phyloP scores from a whole-genome alignment of 345 rosid genomes.

The Arabis hirsuta region DNA sequence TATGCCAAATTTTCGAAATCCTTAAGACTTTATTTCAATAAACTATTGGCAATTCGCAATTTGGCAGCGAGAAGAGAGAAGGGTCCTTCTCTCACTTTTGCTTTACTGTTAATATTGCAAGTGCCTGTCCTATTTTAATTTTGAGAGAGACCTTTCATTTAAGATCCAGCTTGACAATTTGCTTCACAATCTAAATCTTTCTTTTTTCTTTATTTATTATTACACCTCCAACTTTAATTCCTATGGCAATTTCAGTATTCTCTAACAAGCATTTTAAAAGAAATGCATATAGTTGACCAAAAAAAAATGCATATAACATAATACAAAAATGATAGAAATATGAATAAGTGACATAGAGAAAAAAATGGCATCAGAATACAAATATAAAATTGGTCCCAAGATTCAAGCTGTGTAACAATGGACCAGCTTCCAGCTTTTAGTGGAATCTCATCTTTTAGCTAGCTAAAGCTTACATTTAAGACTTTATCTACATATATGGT shows the following conservation, averaged over 20 bases:
- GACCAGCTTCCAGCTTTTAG: constrained; percentile 41
- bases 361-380: constrained; percentile 30
- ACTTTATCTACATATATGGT: constrained; percentile 41
- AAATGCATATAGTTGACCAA: too few species aligned
- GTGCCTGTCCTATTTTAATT: constrained; percentile 27
- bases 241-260: constrained; percentile 2
- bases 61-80: constrained; percentile 19
- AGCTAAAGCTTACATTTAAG: constrained; percentile 40
- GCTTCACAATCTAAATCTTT: constrained; percentile 27
- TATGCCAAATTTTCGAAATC: too few species aligned
- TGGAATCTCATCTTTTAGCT: constrained; percentile 42
- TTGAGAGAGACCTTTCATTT: constrained; percentile 47
- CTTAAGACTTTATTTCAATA: too few species aligned
- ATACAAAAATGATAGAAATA: constrained; percentile 9
- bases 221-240: constrained; percentile 19
- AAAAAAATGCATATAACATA: too few species aligned
- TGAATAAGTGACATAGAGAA: constrained; percentile 1
- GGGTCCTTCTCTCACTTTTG: constrained; percentile 33
- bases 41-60: constrained; percentile 10
- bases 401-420: constrained; percentile 41
- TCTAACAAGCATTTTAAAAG: not conserved
- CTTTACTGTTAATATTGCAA: constrained; percentile 39
- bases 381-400: constrained; percentile 44
- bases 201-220: constrained; percentile 13
- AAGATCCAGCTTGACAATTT: constrained; percentile 45